Base-by-base conservation (phyloP, 345 rosid genomes). In the Odontarrhena argentea region DNA sequence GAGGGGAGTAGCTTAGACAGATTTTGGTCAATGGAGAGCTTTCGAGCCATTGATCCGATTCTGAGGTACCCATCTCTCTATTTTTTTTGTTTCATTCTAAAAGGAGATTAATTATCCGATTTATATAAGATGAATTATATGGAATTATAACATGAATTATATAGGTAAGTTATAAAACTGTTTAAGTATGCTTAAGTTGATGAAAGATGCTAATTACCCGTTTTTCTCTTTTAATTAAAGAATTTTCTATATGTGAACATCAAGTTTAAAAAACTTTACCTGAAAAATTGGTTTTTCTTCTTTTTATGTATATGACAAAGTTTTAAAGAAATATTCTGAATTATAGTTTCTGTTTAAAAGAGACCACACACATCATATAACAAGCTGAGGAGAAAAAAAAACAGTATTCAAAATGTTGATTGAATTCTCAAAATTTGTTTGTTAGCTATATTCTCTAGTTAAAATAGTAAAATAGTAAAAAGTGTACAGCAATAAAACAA, bases 11-110 rank as follows among this genome's bases (percentile, higher is more conserved):
- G n/a, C n/a, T n/a, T n/a, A n/a, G n/a, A n/a, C n/a, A n/a, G n/a
- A n/a, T n/a, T n/a, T n/a, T n/a, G n/a, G n/a, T n/a, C n/a, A n/a
- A n/a, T n/a, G n/a, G n/a, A n/a, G n/a, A n/a, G n/a, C n/a, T n/a
- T n/a, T n/a, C n/a, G n/a, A n/a, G n/a, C n/a, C n/a, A n/a, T n/a
- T n/a, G n/a, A n/a, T n/a, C n/a, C n/a, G 92, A 88, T 70, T 80
- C 88, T 22, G 88, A 92, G 96, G 96, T 91, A 49, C n/a, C 9
- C 58, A 6, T 6, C 18, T 7, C 14, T 40, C 6, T 8, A 40
- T 12, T 4, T 28, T 28, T 13, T 9, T 13, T 6, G 2, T 25
- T 14, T 51, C 2, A 8, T 55, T 14, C 22, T 34, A 9, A 28
- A 5, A 13, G 44, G 9, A 43, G 6, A n/a, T 48, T 11, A 9